Conservation (phyloP, 495 filamentous ascomycete species). For the Penicillium egyptiacum region DNA sequence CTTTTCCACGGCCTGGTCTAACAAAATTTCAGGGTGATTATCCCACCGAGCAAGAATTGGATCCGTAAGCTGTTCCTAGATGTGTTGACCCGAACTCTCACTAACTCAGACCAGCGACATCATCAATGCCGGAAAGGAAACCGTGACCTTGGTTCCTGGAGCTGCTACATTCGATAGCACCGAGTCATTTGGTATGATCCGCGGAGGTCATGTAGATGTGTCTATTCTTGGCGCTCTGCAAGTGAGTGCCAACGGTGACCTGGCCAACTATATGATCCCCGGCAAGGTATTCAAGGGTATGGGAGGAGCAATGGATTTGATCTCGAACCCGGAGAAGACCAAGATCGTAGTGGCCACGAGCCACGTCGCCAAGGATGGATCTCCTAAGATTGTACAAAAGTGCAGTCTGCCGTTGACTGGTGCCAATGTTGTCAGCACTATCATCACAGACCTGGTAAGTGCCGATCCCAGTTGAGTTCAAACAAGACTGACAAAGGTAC, state of each 20-base stretch:
- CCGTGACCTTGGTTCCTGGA: constrained; percentile 78
- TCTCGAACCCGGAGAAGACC: constrained; percentile 77
- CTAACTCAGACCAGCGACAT: constrained; percentile 54
- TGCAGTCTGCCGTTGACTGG: constrained; percentile 87
- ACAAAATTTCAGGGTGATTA: constrained; percentile 61
- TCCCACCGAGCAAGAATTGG: constrained; percentile 72
- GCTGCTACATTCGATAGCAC: constrained; percentile 81
- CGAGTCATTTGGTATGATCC: constrained; percentile 93
- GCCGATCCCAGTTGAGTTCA: not conserved
- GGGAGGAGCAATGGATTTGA: constrained; percentile 94
- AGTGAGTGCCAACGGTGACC: constrained; percentile 75
- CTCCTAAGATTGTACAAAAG: constrained; percentile 80
- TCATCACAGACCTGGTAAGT: constrained; percentile 87
- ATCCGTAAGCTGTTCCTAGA: constrained; percentile 50
- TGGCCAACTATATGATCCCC: constrained; percentile 91
- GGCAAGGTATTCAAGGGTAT: constrained; percentile 91
- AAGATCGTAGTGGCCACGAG: constrained; percentile 94
- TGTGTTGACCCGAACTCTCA: constrained; percentile 5
- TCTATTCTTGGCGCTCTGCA: constrained; percentile 91
- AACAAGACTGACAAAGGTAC: not conserved
- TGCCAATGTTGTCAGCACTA: constrained; percentile 77
- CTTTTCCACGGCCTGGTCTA: not conserved
- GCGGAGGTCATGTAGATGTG: constrained; percentile 80
- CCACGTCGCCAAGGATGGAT: constrained; percentile 86
- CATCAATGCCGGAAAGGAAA: constrained; percentile 94